Conservation (phyloP, 2,329 filamentous ascomycete genomes). For the Colletotrichum sp. region DNA sequence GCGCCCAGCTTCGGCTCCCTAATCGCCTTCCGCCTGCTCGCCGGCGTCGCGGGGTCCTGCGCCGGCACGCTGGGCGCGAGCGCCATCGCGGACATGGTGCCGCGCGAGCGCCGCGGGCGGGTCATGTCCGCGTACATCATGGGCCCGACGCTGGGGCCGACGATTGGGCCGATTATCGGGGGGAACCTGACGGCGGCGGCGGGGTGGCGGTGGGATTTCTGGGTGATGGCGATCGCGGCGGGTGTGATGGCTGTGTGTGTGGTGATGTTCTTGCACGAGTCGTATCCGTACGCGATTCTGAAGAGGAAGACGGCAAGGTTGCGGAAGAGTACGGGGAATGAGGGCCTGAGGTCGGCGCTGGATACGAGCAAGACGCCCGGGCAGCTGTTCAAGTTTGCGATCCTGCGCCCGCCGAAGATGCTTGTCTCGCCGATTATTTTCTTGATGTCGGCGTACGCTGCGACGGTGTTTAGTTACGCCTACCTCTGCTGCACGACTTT, state of each 20-base stretch:
- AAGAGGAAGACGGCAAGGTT: slow-evolving; percentile 31
- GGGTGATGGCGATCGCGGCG: slow-evolving; percentile 62
- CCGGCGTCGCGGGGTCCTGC: slow-evolving; percentile 57
- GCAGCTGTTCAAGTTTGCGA: slow-evolving; percentile 35
- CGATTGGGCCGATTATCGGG: slow-evolving; percentile 46
- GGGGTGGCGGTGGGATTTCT: slow-evolving; percentile 69
- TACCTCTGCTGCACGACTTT: slow-evolving; percentile 46
- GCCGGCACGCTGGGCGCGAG: slow-evolving; percentile 61
- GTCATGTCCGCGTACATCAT: slow-evolving; percentile 62
- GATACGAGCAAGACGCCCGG: slow-evolving; percentile 15
- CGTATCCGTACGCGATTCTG: slow-evolving; percentile 32
- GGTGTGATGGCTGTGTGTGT: slow-evolving; percentile 31
- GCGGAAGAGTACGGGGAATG: slow-evolving; percentile 37
- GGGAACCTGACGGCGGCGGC: slow-evolving; percentile 67
- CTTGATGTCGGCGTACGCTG: slow-evolving; percentile 41
- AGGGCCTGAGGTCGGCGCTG: slow-evolving; percentile 22
- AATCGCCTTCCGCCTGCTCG: slow-evolving; percentile 54
- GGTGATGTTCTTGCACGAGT: slow-evolving; percentile 32
- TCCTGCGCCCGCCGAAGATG: slow-evolving; percentile 52
- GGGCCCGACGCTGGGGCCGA: slow-evolving; percentile 49
- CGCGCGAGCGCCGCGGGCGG: slow-evolving; percentile 39
- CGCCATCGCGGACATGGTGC: slow-evolving; percentile 44
- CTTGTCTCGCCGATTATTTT: slow-evolving; percentile 61
- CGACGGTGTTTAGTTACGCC: slow-evolving; percentile 39
- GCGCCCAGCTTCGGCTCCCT: slow-evolving; percentile 43